Evolutionary conservation across 2,329 filamentous ascomycete genomes (phyloP).

Genomic region (Cladophialophora bantiana): DNA sequence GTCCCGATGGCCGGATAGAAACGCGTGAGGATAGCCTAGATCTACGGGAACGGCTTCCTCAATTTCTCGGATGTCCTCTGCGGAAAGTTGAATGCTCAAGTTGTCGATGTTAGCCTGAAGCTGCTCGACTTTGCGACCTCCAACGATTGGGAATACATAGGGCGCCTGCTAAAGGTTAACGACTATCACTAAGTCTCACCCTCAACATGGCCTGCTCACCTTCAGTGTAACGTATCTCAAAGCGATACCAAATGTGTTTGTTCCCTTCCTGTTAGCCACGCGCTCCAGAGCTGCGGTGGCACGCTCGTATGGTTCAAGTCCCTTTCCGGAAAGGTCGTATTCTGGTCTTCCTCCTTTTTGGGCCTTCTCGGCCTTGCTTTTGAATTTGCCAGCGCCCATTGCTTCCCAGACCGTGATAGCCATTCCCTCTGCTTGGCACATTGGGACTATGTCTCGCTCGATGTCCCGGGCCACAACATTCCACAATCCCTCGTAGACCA

Average conservation of each 20-base stretch:
- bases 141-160: slow-evolving; percentile 63
- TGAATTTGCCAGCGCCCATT: slow-evolving; percentile 60
- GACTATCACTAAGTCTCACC: not conserved
- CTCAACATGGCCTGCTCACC: not conserved
- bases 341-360: slow-evolving; percentile 23
- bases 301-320: slow-evolving; percentile 19
- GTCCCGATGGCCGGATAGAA: slow-evolving; percentile 39
- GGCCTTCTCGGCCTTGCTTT: slow-evolving; percentile 49
- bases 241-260: slow-evolving; percentile 42
- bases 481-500: slow-evolving; percentile 72
- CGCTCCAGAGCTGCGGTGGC: slow-evolving; percentile 28
- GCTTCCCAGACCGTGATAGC: slow-evolving; percentile 63
- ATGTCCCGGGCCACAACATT: slow-evolving; percentile 68
- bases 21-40: slow-evolving; percentile 60
- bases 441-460: slow-evolving; percentile 72
- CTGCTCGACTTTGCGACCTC: slow-evolving; percentile 61
- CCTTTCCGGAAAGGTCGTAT: slow-evolving; percentile 28
- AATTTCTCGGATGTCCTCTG: slow-evolving; percentile 62
- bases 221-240: slow-evolving; percentile 55
- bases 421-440: slow-evolving; percentile 69
- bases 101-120: slow-evolving; percentile 64
- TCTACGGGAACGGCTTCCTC: slow-evolving; percentile 62
- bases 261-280: slow-evolving; percentile 28
- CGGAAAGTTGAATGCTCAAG: slow-evolving; percentile 57
- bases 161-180: slow-evolving; percentile 52